These are phyloP conservation scores for Aechmea fasciata DNA, from an alignment of 176 grass and related monocot species.

Conservation along the genomic window DNA sequence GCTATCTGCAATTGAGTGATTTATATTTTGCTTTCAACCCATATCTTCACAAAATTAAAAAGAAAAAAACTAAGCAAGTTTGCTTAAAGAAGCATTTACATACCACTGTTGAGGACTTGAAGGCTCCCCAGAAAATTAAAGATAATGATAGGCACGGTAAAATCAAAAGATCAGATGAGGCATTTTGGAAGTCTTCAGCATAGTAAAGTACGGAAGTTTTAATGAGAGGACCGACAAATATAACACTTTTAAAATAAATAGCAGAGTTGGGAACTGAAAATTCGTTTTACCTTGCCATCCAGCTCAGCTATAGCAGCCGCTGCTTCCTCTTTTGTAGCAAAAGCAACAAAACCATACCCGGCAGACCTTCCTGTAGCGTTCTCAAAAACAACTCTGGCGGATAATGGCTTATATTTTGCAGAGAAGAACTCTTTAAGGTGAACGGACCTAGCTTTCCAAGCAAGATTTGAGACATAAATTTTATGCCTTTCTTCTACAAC, in stretches of 20 bases:
- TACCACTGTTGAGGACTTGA: too few species aligned
- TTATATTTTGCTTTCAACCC: neutral
- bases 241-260: neutral
- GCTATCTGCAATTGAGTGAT: neutral
- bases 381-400: conserved; percentile 53
- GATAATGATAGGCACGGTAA: neutral
- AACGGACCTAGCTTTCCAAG: conserved; percentile 67
- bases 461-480: conserved; percentile 91
- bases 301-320: conserved; percentile 67
- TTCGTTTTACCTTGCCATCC: conserved; percentile 59
- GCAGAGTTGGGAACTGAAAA: conserved; percentile 3
- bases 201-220: neutral
- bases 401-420: conserved; percentile 43
- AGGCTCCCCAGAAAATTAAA: too few species aligned
- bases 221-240: neutral
- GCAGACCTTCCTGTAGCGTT: conserved; percentile 41
- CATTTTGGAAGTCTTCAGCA: neutral
- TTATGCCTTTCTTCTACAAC: conserved; percentile 27
- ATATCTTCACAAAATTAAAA: neutral
- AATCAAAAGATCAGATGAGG: conserved; percentile 9
- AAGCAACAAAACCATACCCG: conserved; percentile 90
- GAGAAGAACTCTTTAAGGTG: conserved; percentile 69
- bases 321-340: conserved; percentile 63
- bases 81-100: too few species aligned
- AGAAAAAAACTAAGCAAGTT: too few species aligned